Evolutionary conservation across 306 rosid species (phyloP).

Genomic region (Canavalia gladiata): DNA sequence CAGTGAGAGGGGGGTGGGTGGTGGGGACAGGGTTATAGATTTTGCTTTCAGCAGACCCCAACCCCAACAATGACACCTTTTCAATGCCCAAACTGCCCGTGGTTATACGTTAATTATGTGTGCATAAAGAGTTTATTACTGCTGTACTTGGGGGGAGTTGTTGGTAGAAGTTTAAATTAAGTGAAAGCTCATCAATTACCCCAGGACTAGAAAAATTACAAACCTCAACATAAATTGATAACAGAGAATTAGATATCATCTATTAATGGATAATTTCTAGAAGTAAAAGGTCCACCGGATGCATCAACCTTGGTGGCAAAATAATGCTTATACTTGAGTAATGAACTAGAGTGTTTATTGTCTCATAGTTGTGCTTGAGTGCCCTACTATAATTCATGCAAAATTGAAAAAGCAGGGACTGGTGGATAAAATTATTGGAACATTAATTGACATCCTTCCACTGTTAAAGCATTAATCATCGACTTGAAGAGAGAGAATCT

Average conservation of each 20-base stretch:
- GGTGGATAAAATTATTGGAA: slow-evolving; percentile 34
- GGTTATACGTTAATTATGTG: background rate
- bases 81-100: slow-evolving; percentile 42
- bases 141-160: background rate
- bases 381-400: slow-evolving; percentile 33
- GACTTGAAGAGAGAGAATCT: background rate
- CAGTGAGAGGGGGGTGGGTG: background rate
- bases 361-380: slow-evolving; percentile 51
- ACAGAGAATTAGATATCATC: background rate
- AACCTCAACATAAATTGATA: background rate
- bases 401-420: slow-evolving; percentile 9
- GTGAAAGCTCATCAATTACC: background rate
- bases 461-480: background rate
- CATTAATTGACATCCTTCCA: background rate
- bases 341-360: slow-evolving; percentile 4
- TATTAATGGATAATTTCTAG: background rate
- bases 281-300: background rate
- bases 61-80: background rate
- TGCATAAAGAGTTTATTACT: background rate
- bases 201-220: background rate
- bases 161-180: background rate
- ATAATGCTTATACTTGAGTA: slow-evolving; percentile 41
- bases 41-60: slow-evolving; percentile 33
- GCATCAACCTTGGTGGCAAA: background rate
- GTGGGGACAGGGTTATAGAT: slow-evolving; percentile 60